A percentile compares a stretch with the other conserved stretches of the same genome.
Conservation (phyloP, 306 rosid genomes). For the Carpinus fangiana region DNA sequence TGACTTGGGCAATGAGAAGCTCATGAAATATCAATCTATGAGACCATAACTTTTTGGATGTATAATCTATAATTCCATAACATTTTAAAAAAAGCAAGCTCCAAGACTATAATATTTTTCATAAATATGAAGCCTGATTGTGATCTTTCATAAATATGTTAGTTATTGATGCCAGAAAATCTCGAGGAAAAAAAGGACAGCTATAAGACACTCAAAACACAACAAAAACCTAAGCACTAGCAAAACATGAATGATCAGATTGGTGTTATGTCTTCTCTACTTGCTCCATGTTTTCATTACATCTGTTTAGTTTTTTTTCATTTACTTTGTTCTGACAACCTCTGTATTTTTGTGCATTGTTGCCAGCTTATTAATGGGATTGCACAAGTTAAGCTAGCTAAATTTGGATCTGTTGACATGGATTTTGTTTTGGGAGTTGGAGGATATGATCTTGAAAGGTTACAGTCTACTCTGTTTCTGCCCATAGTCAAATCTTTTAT, state of each 20-base stretch:
- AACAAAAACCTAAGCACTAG: too few relatives aligned
- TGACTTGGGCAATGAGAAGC: neutral
- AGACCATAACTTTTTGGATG: neutral
- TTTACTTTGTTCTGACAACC: slow-evolving; percentile 12
- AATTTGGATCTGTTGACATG: slow-evolving; percentile 82
- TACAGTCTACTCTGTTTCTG: slow-evolving; percentile 21
- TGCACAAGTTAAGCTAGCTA: slow-evolving; percentile 79
- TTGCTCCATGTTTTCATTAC: neutral
- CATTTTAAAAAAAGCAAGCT: neutral
- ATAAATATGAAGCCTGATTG: neutral
- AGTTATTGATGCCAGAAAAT: neutral
- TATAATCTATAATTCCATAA: too few relatives aligned
- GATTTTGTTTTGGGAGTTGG: slow-evolving; percentile 94
- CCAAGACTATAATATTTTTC: neutral
- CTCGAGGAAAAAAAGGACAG: too few relatives aligned
- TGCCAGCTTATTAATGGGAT: slow-evolving; percentile 81
- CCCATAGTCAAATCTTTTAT: neutral
- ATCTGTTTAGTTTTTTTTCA: slow-evolving; percentile 10
- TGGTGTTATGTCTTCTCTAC: neutral
- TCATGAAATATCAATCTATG: neutral
- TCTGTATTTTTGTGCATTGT: slow-evolving; percentile 29
- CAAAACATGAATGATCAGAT: neutral
- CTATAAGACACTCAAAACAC: too few relatives aligned
- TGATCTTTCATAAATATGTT: too few relatives aligned
- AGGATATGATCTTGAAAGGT: slow-evolving; percentile 93